Evolutionary conservation across 495 filamentous ascomycete species (phyloP).

Genomic region (Neohortaea acidophila): DNA sequence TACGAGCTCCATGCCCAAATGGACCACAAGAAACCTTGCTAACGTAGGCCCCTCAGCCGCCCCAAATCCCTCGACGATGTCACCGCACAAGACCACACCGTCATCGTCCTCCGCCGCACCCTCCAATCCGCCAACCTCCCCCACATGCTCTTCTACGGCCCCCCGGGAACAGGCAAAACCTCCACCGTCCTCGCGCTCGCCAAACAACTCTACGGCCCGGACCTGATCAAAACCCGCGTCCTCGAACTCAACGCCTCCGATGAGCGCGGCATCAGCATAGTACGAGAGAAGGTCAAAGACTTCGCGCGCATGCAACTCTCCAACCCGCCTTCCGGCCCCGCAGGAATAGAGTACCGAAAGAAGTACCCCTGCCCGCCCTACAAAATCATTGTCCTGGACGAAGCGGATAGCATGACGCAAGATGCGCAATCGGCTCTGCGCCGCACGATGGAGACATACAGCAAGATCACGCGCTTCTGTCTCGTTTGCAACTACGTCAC

Average conservation of each 20-base stretch:
- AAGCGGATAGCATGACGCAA: constrained; percentile 97
- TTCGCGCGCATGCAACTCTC: constrained; percentile 91
- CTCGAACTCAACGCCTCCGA: constrained; percentile 98
- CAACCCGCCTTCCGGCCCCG: constrained; percentile 43
- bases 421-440: constrained; percentile 87
- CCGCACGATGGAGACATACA: constrained; percentile 95
- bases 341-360: constrained; percentile 47
- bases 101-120: constrained; percentile 77
- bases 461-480: constrained; percentile 90
- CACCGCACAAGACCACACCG: constrained; percentile 93
- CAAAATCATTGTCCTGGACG: constrained; percentile 96
- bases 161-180: constrained; percentile 96
- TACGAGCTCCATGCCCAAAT: constrained; percentile 26
- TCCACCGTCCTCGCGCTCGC: constrained; percentile 92
- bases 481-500: constrained; percentile 98
- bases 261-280: constrained; percentile 92
- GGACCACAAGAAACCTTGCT: neutral
- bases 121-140: constrained; percentile 92
- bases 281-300: constrained; percentile 97
- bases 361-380: constrained; percentile 90
- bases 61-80: constrained; percentile 90
- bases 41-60: constrained; percentile 42
- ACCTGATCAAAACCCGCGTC: constrained; percentile 83
- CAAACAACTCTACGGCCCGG: constrained; percentile 92
- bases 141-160: constrained; percentile 99